Base-by-base conservation (phyloP, 2,329 filamentous ascomycete species). In the Bipolaris oryzae region DNA sequence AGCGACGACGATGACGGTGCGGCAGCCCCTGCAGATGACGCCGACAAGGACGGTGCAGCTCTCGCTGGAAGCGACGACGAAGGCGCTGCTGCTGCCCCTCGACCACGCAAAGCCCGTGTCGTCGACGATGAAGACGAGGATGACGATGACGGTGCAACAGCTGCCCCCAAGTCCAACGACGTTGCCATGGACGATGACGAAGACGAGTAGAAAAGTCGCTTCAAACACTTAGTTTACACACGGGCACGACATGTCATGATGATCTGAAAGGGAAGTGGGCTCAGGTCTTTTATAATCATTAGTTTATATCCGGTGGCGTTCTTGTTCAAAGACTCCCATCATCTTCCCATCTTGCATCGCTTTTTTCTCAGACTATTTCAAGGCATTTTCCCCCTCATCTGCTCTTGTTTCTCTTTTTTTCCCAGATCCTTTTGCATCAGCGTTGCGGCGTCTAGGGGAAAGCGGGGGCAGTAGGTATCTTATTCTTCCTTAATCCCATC, bases 71-170 rank as follows among this genome's bases (percentile, higher is more conserved):
- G 33, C n/a, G 45, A 48, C 15, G 45, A 48, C 13, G 45, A 48
- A 48, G 45, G 45, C 11, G 63, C 62, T 13, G 57, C 66, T 15
- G 67, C 66, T 3, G 60, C 70, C 7, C 60, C 69, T 3, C 66
- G 68, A 42, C 57, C 61, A 6, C 68, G 73, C 53, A 76, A 73
- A 53, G 69, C 61, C 7, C 63, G 70, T 20, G 62, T 75, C 9
- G 65, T 75, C 4, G 66, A 67, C n/a, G 74, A 75, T 15, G 74
- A 76, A 25, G 73, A 75, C 21, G 64, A 66, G 23, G 70, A 70
- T 15, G 68, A 70, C 5, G 69, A 69, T 10, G 69, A 69, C 1
- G 70, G 60, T 5, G 60, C 61, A 33, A 61, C 61, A 33, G 58
- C 61, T 0, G 62, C 66, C 21, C 64, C 67, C 1, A 66, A 64